Conservation (phyloP, 768 basidiomycete species). For the Asterophora lycoperdoides region DNA sequence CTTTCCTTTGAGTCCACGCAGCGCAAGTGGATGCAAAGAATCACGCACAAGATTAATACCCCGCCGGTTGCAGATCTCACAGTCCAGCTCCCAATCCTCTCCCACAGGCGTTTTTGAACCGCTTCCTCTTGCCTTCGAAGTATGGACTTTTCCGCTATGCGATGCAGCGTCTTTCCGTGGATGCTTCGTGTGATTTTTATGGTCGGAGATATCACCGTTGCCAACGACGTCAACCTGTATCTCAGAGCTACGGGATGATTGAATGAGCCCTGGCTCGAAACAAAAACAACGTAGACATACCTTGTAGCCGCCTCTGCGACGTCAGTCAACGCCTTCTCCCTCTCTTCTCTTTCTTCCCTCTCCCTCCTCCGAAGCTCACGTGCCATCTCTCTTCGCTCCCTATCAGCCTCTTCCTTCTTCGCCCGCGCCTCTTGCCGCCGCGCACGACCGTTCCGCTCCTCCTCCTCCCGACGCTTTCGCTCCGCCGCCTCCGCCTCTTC, state of each 20-base stretch:
- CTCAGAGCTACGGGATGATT: not conserved
- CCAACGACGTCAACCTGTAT: conserved; percentile 8
- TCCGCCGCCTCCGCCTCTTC: conserved; percentile 65
- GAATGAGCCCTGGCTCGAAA: no score
- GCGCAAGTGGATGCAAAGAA: not conserved
- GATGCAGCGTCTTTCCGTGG: conserved; percentile 6
- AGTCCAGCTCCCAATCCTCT: conserved; percentile 83
- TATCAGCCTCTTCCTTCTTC: conserved; percentile 54
- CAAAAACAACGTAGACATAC: conserved; percentile 3
- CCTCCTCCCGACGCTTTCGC: conserved; percentile 59
- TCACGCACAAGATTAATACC: conserved; percentile 68
- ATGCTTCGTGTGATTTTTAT: conserved; percentile 4
- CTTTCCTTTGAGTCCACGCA: conserved; percentile 2
- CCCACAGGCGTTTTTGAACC: conserved; percentile 50
- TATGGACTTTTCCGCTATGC: conserved; percentile 4
- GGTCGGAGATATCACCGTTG: not conserved
- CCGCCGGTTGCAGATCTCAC: conserved; percentile 74
- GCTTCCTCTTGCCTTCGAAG: conserved; percentile 6
- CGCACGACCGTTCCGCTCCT: conserved; percentile 62
- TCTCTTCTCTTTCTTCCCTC: conserved; percentile 40
- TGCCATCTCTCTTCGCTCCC: conserved; percentile 51
- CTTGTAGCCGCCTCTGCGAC: conserved; percentile 5
- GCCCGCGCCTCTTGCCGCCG: conserved; percentile 52
- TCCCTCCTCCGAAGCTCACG: conserved; percentile 52
- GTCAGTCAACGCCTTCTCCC: conserved; percentile 23